These are phyloP conservation scores for Debaryomyces maramus DNA, from an alignment of 805 yeast genomes.

Conservation along the genomic window DNA sequence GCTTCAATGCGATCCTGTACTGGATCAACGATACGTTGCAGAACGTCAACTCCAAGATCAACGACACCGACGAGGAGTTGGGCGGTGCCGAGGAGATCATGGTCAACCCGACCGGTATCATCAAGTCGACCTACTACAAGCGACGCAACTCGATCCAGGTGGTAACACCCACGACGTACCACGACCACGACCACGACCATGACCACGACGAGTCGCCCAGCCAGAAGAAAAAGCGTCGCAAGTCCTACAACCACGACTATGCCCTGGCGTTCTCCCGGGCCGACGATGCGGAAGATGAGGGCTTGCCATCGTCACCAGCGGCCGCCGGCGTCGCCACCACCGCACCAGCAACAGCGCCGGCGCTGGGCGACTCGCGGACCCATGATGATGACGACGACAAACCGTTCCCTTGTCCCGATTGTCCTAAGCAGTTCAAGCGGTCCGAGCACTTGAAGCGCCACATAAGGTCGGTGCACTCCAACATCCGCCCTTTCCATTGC, in stretches of 20 bases:
- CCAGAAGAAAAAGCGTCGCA: slow-evolving; percentile 21
- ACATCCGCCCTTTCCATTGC: slow-evolving; percentile 45
- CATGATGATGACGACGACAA: slow-evolving; percentile 7
- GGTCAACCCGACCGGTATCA: slow-evolving; percentile 32
- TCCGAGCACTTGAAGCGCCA: slow-evolving; percentile 46
- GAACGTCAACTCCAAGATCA: slow-evolving; percentile 10
- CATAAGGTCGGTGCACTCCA: slow-evolving; percentile 44
- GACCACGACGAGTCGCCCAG: background rate
- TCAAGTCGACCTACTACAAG: slow-evolving; percentile 19
- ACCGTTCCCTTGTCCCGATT: slow-evolving; percentile 41
- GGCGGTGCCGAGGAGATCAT: slow-evolving; percentile 18
- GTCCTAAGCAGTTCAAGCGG: slow-evolving; percentile 43
- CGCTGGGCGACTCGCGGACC: background rate
- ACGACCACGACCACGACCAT: background rate
- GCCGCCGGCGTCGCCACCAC: background rate
- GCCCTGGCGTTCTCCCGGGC: background rate
- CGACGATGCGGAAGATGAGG: slow-evolving; percentile 1
- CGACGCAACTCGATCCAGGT: slow-evolving; percentile 25
- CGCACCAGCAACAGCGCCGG: background rate
- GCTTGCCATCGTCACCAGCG: slow-evolving; percentile 22
- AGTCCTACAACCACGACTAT: slow-evolving; percentile 14
- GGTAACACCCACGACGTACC: background rate
- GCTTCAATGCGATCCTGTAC: slow-evolving; percentile 37
- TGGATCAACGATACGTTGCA: slow-evolving; percentile 32
- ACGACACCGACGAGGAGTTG: slow-evolving; percentile 9